Base-by-base conservation (phyloP, 306 rosid genomes). In the Vachellia pachyceras region DNA sequence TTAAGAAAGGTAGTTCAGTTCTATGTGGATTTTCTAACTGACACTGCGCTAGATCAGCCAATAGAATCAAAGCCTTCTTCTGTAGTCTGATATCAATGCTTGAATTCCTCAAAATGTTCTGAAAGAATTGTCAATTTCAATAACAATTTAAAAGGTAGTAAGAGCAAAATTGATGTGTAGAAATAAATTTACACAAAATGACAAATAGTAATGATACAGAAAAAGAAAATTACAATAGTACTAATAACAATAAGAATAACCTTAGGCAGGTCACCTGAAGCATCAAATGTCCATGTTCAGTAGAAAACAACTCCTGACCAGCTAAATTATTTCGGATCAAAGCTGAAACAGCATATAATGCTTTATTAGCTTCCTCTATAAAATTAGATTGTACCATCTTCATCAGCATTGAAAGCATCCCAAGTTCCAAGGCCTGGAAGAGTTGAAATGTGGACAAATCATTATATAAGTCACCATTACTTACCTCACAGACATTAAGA, bases 321-420 rank as follows among this genome's bases (percentile, higher is more conserved):
- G 80, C 83, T 37, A 87, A 22, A 82, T 91, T 91, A 77, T 87
- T 90, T 80, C 93, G 83, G 46, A 87, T 82, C 89, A 95, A 79
- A 49, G 97, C 91, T 42, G 97, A 95, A 88, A 95, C 90, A 77
- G 97, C 97, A 89, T 87, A 93, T 67, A 95, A 79, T 41, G 93
- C 97, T 84, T 93, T 95, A 84, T 50, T 89, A 79, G 94, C 95
- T 86, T 95, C 99, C 86, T 95, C 99, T 6, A 54, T 41, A 7
- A 83, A 86, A 72, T 69, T 68, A 73, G 99, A 90, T 58, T 89
- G 91, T 20, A 85, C 91, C 95, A 95, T 93, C 82, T 78, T 29
- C 85, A 90, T 86, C 72, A 95, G 83, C 83, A 80, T 84, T 58
- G 95, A 57, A 65, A 95, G 80, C 36, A 91, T 95, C 74, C 97